Conservation (phyloP, 2,329 filamentous ascomycete genomes). For the Nothomitra cinnamomea region DNA sequence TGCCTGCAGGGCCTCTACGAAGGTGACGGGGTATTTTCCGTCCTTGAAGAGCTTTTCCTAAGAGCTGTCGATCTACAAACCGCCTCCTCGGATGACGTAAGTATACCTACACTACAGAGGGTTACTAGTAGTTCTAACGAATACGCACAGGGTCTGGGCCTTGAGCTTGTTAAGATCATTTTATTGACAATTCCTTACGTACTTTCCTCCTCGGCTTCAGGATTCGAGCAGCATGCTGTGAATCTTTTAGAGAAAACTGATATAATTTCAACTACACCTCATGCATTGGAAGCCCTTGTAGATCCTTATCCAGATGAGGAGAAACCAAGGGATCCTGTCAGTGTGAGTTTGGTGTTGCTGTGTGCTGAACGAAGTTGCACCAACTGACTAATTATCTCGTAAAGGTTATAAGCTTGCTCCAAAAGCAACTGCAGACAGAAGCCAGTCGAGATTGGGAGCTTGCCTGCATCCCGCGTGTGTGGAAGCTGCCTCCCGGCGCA, state of each 20-base stretch:
- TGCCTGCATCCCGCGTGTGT: constrained; percentile 45
- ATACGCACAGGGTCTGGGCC: constrained; percentile 35
- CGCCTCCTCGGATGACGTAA: constrained; percentile 78
- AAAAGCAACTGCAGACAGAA: constrained; percentile 71
- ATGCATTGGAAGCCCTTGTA: constrained; percentile 69
- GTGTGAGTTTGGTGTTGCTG: constrained; percentile 19
- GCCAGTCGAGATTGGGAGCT: constrained; percentile 59
- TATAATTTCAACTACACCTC: constrained; percentile 78
- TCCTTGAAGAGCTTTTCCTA: constrained; percentile 79
- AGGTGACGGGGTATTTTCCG: constrained; percentile 67
- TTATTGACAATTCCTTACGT: constrained; percentile 86
- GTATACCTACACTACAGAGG: constrained; percentile 18
- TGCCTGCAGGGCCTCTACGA: constrained; percentile 67
- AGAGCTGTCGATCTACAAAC: constrained; percentile 88
- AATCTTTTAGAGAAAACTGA: constrained; percentile 85
- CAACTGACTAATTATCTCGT: background rate
- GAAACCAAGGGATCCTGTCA: constrained; percentile 46
- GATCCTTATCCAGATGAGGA: constrained; percentile 61
- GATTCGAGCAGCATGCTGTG: constrained; percentile 55
- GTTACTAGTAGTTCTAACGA: background rate
- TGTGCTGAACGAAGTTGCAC: background rate
- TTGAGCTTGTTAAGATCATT: constrained; percentile 93
- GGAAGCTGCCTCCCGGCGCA: constrained; percentile 45
- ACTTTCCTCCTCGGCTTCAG: constrained; percentile 53
- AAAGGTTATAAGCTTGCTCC: constrained; percentile 56